Percentiles rank a stretch among this genome's conserved stretches.
Conservation (phyloP, 208 protist species). For the Polymyxa betae region DNA sequence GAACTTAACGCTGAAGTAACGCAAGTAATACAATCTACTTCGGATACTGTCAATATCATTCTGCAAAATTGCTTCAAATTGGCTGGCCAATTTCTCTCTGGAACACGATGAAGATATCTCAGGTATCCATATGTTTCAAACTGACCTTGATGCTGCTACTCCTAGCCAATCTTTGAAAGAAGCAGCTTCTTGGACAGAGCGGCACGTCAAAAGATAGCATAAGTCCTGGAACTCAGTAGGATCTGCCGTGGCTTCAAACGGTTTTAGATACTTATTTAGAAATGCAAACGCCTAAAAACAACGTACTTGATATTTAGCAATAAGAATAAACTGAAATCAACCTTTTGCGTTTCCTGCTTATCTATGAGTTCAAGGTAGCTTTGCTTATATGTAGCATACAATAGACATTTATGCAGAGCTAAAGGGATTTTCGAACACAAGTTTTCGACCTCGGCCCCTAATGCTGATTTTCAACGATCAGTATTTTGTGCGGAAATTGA, state of each 20-base stretch:
- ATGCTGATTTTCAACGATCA: not conserved
- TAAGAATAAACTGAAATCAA: not conserved
- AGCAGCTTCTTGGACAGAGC: constrained; percentile 72
- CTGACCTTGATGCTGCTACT: not conserved
- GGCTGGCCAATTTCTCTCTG: constrained; percentile 65
- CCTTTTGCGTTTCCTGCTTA: constrained; percentile 75
- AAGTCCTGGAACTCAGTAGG: constrained; percentile 73
- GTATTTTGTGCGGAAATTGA: constrained; percentile 62
- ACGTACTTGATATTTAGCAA: not conserved
- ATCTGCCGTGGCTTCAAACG: constrained; percentile 65
- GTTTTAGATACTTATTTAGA: constrained; percentile 75
- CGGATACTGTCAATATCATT: constrained; percentile 56
- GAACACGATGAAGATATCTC: not conserved
- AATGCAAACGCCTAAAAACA: constrained; percentile 70
- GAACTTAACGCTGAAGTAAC: not conserved
- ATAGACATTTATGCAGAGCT: constrained; percentile 64
- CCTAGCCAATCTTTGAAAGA: constrained; percentile 76
- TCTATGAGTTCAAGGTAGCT: constrained; percentile 76
- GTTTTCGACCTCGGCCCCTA: not conserved
- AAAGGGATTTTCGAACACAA: constrained; percentile 65
- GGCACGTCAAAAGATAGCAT: constrained; percentile 76
- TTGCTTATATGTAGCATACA: constrained; percentile 76
- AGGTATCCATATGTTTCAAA: not conserved
- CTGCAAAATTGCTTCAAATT: constrained; percentile 71
- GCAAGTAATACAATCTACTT: not conserved